phyloP scores from a whole-genome alignment of 306 rosid genomes.

The Glycine latifolia region DNA sequence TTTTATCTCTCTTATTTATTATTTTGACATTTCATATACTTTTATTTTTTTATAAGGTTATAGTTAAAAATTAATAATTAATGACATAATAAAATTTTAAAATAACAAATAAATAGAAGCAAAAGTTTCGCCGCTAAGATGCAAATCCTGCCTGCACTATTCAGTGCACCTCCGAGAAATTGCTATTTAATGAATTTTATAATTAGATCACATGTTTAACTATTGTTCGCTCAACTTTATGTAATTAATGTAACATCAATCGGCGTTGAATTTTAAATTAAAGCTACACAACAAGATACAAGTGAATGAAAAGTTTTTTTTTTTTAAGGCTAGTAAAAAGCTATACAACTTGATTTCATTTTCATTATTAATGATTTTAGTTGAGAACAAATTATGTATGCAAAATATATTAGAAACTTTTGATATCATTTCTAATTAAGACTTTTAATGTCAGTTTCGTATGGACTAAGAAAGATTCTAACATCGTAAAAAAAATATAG shows the following conservation, averaged over 20 bases:
- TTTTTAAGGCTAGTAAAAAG: neutral
- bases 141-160: too few species aligned
- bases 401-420: neutral
- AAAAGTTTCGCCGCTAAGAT: neutral
- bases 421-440: neutral
- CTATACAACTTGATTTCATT: neutral
- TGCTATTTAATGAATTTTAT: too few species aligned
- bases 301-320: neutral
- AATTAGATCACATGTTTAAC: neutral
- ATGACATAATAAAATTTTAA: too few species aligned
- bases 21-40: too few species aligned
- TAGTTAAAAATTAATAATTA: too few species aligned
- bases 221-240: too few species aligned
- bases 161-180: neutral
- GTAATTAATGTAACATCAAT: neutral
- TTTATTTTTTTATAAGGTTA: too few species aligned
- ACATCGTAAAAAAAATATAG: neutral
- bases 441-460: neutral
- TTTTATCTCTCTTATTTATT: too few species aligned
- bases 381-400: neutral
- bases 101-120: too few species aligned
- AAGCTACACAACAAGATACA: neutral
- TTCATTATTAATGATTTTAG: neutral
- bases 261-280: neutral
- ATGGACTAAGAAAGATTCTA: neutral